A percentile compares a stretch with the other conserved stretches of the same genome.
Evolutionary conservation across 495 filamentous ascomycete species (phyloP).

Genomic region (Penicillium ochrochloron): DNA sequence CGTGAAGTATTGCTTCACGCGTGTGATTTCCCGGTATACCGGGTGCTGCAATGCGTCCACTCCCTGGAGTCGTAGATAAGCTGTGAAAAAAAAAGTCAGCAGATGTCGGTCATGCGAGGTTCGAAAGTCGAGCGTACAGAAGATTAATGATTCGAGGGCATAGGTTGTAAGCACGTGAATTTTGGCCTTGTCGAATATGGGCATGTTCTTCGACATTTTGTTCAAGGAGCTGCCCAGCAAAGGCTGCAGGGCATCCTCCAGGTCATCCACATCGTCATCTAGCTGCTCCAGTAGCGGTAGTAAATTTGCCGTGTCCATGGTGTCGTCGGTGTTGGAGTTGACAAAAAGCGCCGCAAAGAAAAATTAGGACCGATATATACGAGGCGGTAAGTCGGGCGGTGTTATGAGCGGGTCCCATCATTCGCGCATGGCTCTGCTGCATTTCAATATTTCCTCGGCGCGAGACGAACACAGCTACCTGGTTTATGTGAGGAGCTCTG

Average conservation of each 20-base stretch:
- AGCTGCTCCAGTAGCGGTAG: constrained; percentile 68
- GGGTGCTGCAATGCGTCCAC: constrained; percentile 81
- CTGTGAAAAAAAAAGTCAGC: constrained; percentile 47
- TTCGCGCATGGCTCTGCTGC: constrained; percentile 21
- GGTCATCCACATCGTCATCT: constrained; percentile 73
- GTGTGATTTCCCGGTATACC: constrained; percentile 79
- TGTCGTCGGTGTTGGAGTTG: constrained; percentile 17
- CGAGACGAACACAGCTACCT: not conserved
- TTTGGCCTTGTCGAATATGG: constrained; percentile 91
- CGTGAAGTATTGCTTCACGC: constrained; percentile 88
- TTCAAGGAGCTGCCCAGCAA: constrained; percentile 65
- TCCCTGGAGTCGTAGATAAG: constrained; percentile 78
- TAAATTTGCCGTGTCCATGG: constrained; percentile 50
- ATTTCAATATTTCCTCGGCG: constrained; percentile 6
- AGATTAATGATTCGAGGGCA: constrained; percentile 88
- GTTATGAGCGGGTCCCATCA: constrained; percentile 16
- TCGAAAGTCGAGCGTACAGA: constrained; percentile 60
- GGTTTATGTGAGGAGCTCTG: not conserved
- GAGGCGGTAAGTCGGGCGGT: constrained; percentile 32
- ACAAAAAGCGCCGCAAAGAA: constrained; percentile 24
- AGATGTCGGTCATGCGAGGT: not conserved
- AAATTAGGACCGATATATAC: constrained; percentile 29
- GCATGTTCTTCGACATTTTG: constrained; percentile 74
- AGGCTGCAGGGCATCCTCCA: constrained; percentile 73
- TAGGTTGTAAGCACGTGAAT: constrained; percentile 84